Percentiles rank a stretch among this genome's conserved stretches.
Conservation (phyloP, 768 basidiomycete species). For the Termitomyces sp. region DNA sequence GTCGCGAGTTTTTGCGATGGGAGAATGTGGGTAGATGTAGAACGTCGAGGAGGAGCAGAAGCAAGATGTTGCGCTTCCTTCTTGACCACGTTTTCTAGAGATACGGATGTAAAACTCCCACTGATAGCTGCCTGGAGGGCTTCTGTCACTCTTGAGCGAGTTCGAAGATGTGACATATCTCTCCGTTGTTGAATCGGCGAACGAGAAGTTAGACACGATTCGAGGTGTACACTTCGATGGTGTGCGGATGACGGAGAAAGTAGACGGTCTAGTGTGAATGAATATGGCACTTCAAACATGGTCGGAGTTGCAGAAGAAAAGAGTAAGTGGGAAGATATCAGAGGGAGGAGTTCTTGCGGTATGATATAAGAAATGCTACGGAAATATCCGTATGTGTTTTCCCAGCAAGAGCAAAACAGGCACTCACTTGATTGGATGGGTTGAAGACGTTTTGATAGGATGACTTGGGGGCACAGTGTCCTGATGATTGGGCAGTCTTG, state of each 20-base stretch:
- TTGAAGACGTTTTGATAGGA: conserved; percentile 61
- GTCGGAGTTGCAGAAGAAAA: conserved; percentile 30
- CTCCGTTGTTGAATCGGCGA: conserved; percentile 11
- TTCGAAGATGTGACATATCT: conserved; percentile 13
- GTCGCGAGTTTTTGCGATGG: conserved; percentile 1
- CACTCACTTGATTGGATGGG: conserved; percentile 80
- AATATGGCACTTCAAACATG: conserved; percentile 37
- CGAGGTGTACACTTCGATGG: conserved; percentile 3
- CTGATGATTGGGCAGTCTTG: conserved; percentile 2
- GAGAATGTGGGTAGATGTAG: conserved; percentile 4
- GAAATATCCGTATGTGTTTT: neutral
- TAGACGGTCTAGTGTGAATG: conserved; percentile 40
- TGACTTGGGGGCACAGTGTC: neutral
- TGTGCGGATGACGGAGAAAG: conserved; percentile 17
- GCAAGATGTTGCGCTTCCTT: neutral
- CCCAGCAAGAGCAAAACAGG: conserved; percentile 15
- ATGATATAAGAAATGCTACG: conserved; percentile 59
- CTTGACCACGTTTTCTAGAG: neutral
- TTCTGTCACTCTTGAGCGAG: conserved; percentile 22
- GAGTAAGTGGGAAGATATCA: conserved; percentile 43
- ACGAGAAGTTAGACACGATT: conserved; percentile 1
- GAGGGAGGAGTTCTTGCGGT: conserved; percentile 48
- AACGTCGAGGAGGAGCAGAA: neutral
- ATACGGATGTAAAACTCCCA: conserved; percentile 18
- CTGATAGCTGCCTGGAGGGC: conserved; percentile 34